Evolutionary conservation across 768 basidiomycete genomes (phyloP), one percentile per base, ranked within the genome.

Genomic region (Trametes coccinea): DNA sequence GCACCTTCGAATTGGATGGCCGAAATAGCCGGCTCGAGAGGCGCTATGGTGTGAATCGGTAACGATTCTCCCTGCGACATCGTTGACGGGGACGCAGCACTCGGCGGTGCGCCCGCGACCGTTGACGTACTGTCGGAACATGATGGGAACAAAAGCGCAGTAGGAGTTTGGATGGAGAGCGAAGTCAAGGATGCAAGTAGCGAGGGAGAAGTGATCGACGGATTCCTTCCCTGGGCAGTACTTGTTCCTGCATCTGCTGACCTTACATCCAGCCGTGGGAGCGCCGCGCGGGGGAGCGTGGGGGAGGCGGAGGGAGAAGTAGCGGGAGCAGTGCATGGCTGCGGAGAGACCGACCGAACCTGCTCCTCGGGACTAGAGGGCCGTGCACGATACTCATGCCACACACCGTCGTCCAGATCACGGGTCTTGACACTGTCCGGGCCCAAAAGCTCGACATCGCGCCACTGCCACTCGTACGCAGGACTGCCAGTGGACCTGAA

Each of bases 1-100:
- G 34, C 60, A 88, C 89, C 88, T 81, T 90, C 88, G 57, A 88
- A 74, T 68, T 87, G 83, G 4, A 84, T 88, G 37, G 88, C 88
- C 67, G 77, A 82, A 60, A 90, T 82, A 34, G 83, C 75, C 49
- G 87, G 87, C 8, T 72, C 76, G 73, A 84, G 85, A 17, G 86
- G 87, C 64, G 82, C 78, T 66, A 85, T 85, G 50, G 89, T 88
- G 70, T 79, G 82, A 39, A 89, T 84, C 2, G 89, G 80, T 37
- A 86, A 79, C 16, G 75, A 71, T 41, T 79, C 77, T 11, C 70
- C 62, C 34, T 72, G 30, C 22, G 57, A 57, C 27, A 34, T 6
- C 2, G 22, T 16, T 43, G 41, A 43, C 13, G 41, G 29, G 30
- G 7, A 30, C 30, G 10, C 30, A 14, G 30, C 2, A 49, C 11